Evolutionary conservation across 2,329 filamentous ascomycete species (phyloP).

Genomic region (Fusarium paranaense): DNA sequence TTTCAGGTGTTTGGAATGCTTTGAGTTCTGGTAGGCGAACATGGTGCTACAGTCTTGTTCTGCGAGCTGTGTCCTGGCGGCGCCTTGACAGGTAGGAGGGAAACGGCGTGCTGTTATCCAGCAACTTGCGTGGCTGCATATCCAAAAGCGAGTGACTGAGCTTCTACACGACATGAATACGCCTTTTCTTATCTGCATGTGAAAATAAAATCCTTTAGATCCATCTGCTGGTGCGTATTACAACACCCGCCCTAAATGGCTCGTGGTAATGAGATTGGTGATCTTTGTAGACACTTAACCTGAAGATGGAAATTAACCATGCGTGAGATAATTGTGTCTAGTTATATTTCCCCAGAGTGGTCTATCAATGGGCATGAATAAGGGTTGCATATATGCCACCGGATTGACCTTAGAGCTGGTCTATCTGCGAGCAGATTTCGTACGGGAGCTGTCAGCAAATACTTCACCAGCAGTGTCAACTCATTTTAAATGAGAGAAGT

Average conservation of each 20-base stretch:
- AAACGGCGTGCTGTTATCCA: not conserved
- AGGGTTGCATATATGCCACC: not conserved
- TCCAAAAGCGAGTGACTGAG: not conserved
- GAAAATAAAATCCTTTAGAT: not conserved
- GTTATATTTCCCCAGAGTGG: rapidly evolving
- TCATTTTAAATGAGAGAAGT: not conserved
- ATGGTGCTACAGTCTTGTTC: not conserved
- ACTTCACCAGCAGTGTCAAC: not conserved
- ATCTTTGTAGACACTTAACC: not conserved
- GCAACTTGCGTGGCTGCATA: not conserved
- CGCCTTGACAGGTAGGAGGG: not conserved
- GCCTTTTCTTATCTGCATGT: not conserved
- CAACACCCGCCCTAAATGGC: not conserved
- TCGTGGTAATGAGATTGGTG: not conserved
- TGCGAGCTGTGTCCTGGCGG: not conserved
- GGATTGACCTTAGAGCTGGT: not conserved
- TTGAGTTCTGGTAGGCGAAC: not conserved
- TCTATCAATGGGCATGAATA: not conserved
- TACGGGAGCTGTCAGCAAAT: not conserved
- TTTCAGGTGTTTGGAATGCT: not conserved
- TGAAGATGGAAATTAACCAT: not conserved
- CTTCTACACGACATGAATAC: no score
- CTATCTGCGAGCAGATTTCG: not conserved
- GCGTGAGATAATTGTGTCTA: not conserved
- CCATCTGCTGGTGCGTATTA: not conserved